These are phyloP conservation scores for Blastobotrys mokoenaii DNA, from an alignment of 805 yeast genomes.

Conservation along the genomic window DNA sequence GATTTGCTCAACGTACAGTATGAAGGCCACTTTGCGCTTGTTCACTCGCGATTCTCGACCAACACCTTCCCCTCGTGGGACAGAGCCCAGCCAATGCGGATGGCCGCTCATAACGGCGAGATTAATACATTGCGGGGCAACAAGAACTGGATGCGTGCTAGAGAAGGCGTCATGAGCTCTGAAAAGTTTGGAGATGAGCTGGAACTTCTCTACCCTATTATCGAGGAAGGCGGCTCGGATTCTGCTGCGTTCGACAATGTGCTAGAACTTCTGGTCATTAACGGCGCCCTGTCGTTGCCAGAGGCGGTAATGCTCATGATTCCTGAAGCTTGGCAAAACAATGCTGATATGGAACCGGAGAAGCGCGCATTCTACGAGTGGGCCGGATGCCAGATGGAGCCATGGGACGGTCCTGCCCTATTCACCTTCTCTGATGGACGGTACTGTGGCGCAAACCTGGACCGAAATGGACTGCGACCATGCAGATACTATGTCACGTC, in stretches of 20 bases:
- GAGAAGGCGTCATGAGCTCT: constrained; percentile 94
- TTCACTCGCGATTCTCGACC: constrained; percentile 95
- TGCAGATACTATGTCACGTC: constrained; percentile 94
- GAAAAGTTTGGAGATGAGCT: constrained; percentile 82
- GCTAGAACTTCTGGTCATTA: constrained; percentile 79
- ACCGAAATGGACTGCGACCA: constrained; percentile 95
- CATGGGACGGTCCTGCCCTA: constrained; percentile 99
- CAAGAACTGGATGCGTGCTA: constrained; percentile 98
- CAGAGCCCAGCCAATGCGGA: constrained; percentile 94
- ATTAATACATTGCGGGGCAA: constrained; percentile 95
- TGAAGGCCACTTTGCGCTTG: constrained; percentile 92
- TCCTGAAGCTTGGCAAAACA: constrained; percentile 98
- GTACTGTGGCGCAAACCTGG: constrained; percentile 96
- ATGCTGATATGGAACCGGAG: constrained; percentile 75
- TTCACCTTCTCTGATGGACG: constrained; percentile 96
- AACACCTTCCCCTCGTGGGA: constrained; percentile 99
- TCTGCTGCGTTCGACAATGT: constrained; percentile 98
- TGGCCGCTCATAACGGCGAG: constrained; percentile 99
- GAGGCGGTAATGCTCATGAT: constrained; percentile 96
- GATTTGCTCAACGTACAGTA: constrained; percentile 86
- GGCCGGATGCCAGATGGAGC: constrained; percentile 99
- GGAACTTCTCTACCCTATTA: constrained; percentile 85
- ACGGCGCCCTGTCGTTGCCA: constrained; percentile 86
- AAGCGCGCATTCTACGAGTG: constrained; percentile 95
- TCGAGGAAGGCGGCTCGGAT: constrained; percentile 98